phyloP scores from a whole-genome alignment of 2,329 filamentous ascomycete species.

The Pseudocercospora pini-densiflorae region DNA sequence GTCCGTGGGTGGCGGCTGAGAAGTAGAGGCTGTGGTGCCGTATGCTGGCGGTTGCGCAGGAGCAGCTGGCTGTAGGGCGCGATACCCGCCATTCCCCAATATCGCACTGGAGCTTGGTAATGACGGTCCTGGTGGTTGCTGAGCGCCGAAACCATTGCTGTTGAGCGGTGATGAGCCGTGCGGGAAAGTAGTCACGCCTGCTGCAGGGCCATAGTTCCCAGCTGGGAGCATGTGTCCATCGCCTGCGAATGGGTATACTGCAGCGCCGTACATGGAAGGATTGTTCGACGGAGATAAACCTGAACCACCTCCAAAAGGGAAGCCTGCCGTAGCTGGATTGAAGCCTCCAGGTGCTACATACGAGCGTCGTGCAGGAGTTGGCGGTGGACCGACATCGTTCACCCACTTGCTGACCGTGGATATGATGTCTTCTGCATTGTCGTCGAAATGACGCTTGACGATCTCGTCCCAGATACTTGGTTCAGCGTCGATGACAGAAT shows the following conservation, averaged over 20 bases:
- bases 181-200: neutral
- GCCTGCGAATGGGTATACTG: neutral
- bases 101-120: neutral
- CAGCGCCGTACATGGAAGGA: neutral
- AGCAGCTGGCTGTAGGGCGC: neutral
- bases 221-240: neutral
- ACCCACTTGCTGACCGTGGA: conserved; percentile 17
- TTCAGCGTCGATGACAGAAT: neutral
- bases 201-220: neutral
- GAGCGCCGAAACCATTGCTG: neutral
- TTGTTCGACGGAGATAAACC: neutral
- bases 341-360: neutral
- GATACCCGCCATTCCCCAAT: neutral
- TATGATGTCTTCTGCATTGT: conserved; percentile 16
- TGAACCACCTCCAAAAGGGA: neutral
- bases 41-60: neutral
- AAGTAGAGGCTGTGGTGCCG: neutral
- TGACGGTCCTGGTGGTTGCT: neutral
- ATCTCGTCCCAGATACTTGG: conserved; percentile 23
- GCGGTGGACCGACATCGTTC: neutral
- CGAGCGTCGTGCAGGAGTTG: neutral
- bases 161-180: neutral
- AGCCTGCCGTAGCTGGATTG: neutral
- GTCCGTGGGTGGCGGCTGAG: neutral
- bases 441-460: conserved; percentile 21